Conservation (phyloP, 176 grass and related monocot species). For the Rhynchospora breviuscula region DNA sequence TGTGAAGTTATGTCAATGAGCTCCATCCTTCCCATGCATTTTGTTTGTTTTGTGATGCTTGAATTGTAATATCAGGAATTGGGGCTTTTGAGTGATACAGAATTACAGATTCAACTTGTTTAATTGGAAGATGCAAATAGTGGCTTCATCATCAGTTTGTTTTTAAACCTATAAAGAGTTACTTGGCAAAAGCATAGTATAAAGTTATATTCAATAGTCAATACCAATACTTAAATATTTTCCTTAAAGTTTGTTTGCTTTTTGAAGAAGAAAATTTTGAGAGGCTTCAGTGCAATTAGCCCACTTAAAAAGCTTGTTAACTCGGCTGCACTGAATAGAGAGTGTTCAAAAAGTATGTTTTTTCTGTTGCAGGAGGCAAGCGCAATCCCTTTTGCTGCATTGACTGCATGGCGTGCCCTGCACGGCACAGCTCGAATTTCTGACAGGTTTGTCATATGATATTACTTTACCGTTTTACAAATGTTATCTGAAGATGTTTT, state of each 20-base stretch:
- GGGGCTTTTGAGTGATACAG: neutral
- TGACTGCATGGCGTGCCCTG: conserved; percentile 97
- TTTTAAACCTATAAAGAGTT: neutral
- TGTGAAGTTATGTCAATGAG: neutral
- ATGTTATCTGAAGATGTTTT: neutral
- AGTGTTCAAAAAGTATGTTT: conserved; percentile 5
- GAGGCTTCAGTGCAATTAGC: neutral
- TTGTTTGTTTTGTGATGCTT: neutral
- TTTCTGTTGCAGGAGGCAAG: conserved; percentile 62
- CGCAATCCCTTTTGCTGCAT: conserved; percentile 89
- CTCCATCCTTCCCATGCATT: neutral
- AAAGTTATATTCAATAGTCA: neutral
- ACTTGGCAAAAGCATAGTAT: neutral
- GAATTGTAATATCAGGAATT: neutral
- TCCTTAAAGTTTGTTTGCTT: neutral
- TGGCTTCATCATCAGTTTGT: neutral
- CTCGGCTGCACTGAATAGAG: neutral
- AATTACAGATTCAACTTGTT: neutral
- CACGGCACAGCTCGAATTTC: conserved; percentile 75
- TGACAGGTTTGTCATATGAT: conserved; percentile 59
- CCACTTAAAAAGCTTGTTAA: neutral
- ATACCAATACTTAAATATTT: neutral
- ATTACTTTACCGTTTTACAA: conserved; percentile 14
- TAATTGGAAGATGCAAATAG: neutral
- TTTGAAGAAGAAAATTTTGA: neutral